Conservation (phyloP, 768 basidiomycete species). For the Tricholoma saponaceum region DNA sequence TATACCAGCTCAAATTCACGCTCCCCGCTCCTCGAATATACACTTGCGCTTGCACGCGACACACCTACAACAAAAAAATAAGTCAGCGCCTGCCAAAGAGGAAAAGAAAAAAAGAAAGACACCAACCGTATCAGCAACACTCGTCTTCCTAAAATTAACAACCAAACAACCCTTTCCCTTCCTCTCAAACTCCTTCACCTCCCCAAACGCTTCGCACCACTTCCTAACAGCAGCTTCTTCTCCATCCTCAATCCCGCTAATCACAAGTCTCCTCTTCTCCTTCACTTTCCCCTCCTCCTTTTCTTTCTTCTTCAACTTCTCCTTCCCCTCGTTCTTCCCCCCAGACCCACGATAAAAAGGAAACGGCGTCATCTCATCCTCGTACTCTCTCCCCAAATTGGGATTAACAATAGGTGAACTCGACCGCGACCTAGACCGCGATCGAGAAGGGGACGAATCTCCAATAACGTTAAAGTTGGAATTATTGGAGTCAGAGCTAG, state of each 20-base stretch:
- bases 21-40: constrained; percentile 36
- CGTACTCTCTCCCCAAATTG: no score
- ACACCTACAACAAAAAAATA: constrained; percentile 22
- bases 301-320: background rate
- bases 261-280: constrained; percentile 7
- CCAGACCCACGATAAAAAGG: background rate
- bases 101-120: background rate
- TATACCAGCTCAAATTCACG: constrained; percentile 30
- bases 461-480: no score
- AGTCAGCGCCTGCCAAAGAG: background rate
- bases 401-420: background rate
- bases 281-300: background rate
- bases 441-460: no score
- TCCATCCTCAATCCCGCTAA: constrained; percentile 1
- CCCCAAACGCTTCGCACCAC: constrained; percentile 5
- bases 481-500: no score
- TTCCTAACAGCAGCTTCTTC: constrained; percentile 1
- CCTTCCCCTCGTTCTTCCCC: background rate
- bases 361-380: no score
- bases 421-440: background rate
- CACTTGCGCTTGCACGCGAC: constrained; percentile 34
- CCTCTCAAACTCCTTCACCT: constrained; percentile 1
- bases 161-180: constrained; percentile 23
- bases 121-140: constrained; percentile 35
- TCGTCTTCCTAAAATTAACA: constrained; percentile 34